These are phyloP conservation scores for Lachnum nothofagi DNA, from an alignment of 2,329 filamentous ascomycete genomes.

Conservation along the genomic window DNA sequence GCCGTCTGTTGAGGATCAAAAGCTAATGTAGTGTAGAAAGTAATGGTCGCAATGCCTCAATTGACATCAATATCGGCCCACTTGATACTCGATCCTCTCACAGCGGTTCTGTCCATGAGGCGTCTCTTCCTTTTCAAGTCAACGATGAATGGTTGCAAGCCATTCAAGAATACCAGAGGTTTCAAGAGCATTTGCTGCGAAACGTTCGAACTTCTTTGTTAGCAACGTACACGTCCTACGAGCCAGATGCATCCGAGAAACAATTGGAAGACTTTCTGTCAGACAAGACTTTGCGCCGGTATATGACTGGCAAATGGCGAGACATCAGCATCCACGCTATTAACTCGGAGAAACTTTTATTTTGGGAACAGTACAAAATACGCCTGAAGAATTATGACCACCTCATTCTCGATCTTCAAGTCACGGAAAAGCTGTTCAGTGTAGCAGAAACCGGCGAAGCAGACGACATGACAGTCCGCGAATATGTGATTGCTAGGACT, in stretches of 20 bases:
- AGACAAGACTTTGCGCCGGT: slow-evolving; percentile 39
- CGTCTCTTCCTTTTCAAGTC: slow-evolving; percentile 19
- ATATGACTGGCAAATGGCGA: slow-evolving; percentile 35
- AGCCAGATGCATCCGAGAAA: slow-evolving; percentile 39
- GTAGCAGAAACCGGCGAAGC: slow-evolving; percentile 39
- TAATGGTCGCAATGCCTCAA: slow-evolving; percentile 17
- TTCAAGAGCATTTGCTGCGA: slow-evolving; percentile 40
- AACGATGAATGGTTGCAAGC: slow-evolving; percentile 34
- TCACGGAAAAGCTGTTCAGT: slow-evolving; percentile 39
- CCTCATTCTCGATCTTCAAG: slow-evolving; percentile 39
- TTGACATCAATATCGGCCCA: slow-evolving; percentile 22
- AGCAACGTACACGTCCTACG: slow-evolving; percentile 43
- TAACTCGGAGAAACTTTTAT: slow-evolving; percentile 41
- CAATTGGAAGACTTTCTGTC: slow-evolving; percentile 42
- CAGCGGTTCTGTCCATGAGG: slow-evolving; percentile 29
- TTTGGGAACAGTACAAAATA: slow-evolving; percentile 43
- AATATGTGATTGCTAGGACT: slow-evolving; percentile 40
- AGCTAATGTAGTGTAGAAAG: slow-evolving; percentile 15
- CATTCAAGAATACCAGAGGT: slow-evolving; percentile 43
- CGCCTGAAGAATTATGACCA: slow-evolving; percentile 45
- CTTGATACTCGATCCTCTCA: slow-evolving; percentile 22
- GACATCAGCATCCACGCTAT: slow-evolving; percentile 37
- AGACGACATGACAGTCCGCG: slow-evolving; percentile 37
- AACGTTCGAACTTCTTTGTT: slow-evolving; percentile 39
- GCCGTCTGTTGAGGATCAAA: not conserved